Conservation (phyloP, 306 rosid genomes). For the Oxytropis ochrocephala region DNA sequence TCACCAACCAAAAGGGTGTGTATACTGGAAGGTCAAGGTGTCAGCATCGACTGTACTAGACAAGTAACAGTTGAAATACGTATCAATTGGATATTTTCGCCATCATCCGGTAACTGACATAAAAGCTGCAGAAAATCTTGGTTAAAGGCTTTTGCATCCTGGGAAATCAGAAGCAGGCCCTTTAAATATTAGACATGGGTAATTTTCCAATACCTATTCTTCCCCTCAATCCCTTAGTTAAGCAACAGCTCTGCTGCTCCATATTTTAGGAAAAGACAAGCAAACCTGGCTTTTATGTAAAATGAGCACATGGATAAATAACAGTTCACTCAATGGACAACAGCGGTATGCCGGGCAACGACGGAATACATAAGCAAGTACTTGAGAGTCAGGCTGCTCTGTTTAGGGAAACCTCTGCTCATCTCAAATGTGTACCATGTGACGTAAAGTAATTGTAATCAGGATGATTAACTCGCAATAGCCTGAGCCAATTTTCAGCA, state of each 20-base stretch:
- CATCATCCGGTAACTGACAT: constrained; percentile 15
- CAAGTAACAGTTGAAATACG: background rate
- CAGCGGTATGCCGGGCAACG: constrained; percentile 17
- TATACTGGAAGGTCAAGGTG: background rate
- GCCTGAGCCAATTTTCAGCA: constrained; percentile 73
- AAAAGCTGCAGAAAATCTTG: constrained; percentile 13
- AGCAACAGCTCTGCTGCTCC: constrained; percentile 16
- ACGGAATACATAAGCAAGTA: constrained; percentile 7
- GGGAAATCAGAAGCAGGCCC: constrained; percentile 20
- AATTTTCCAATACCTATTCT: constrained; percentile 13
- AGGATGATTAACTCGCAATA: constrained; percentile 58
- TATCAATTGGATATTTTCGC: background rate
- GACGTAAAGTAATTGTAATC: constrained; percentile 65
- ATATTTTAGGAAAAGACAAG: constrained; percentile 11
- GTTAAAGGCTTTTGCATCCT: constrained; percentile 16
- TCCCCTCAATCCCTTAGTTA: constrained; percentile 4
- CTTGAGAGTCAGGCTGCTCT: constrained; percentile 18
- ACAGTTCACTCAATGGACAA: constrained; percentile 20
- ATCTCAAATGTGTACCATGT: constrained; percentile 45
- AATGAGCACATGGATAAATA: constrained; percentile 13
- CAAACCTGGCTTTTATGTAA: background rate
- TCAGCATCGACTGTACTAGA: background rate
- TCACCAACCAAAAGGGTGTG: background rate
- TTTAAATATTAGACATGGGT: constrained; percentile 9
- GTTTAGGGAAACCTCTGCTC: constrained; percentile 15